These are phyloP conservation scores for Penicillium soppii DNA, from an alignment of 495 filamentous ascomycete genomes.

Conservation along the genomic window DNA sequence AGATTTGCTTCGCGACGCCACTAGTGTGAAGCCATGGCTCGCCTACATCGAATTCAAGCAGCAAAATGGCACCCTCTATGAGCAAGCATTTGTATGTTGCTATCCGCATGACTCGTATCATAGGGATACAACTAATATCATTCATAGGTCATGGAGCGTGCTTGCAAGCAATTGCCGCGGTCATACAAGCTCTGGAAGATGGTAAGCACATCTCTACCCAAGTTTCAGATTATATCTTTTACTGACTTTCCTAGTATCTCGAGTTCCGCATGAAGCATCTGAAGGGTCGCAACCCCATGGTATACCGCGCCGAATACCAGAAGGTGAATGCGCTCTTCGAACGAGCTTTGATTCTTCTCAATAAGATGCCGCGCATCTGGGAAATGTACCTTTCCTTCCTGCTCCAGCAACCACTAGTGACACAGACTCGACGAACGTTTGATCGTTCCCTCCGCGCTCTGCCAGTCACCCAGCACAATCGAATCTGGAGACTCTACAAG, in stretches of 20 bases:
- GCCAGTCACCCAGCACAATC: slow-evolving; percentile 95
- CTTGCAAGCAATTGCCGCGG: slow-evolving; percentile 82
- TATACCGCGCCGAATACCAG: slow-evolving; percentile 75
- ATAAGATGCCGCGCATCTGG: slow-evolving; percentile 99
- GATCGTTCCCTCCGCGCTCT: slow-evolving; percentile 91
- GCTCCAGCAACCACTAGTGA: slow-evolving; percentile 86
- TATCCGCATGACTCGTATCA: background rate
- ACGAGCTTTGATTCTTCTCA: slow-evolving; percentile 86
- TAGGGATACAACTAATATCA: slow-evolving; percentile 7
- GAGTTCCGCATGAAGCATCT: slow-evolving; percentile 82
- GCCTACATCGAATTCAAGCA: slow-evolving; percentile 91
- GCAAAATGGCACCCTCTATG: slow-evolving; percentile 80
- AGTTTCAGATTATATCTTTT: background rate
- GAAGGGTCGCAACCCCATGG: slow-evolving; percentile 77
- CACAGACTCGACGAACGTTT: slow-evolving; percentile 86
- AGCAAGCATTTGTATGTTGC: slow-evolving; percentile 79
- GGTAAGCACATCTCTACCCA: slow-evolving; percentile 44
- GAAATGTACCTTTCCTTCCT: slow-evolving; percentile 95
- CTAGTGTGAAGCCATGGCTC: slow-evolving; percentile 92
- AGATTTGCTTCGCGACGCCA: slow-evolving; percentile 83
- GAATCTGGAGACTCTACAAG: slow-evolving; percentile 91
- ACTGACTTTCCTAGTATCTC: slow-evolving; percentile 64
- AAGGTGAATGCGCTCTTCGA: slow-evolving; percentile 98
- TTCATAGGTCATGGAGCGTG: slow-evolving; percentile 71
- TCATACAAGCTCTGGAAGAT: slow-evolving; percentile 99